phyloP scores from a whole-genome alignment of 1,284 basidiomycete species.

The Leccinum subrobustum region DNA sequence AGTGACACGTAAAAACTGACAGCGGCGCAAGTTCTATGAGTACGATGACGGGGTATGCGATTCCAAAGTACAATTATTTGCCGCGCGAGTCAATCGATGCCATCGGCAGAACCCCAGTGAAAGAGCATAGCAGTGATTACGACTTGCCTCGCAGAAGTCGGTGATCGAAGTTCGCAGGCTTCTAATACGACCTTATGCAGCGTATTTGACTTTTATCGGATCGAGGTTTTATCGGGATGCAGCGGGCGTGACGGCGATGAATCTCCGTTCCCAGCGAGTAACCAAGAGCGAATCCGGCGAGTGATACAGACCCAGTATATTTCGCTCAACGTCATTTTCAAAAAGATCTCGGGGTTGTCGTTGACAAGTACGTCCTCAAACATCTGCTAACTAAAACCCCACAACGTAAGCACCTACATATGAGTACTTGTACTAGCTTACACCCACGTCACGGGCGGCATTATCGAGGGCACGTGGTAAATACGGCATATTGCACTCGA shows the following conservation, averaged over 20 bases:
- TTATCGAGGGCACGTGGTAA: slow-evolving; percentile 14
- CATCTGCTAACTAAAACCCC: background rate
- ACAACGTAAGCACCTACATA: background rate
- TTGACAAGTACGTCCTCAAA: background rate
- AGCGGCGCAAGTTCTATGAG: slow-evolving; percentile 24
- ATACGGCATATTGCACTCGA: slow-evolving; percentile 18
- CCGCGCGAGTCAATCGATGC: slow-evolving; percentile 32
- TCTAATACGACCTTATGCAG: slow-evolving; percentile 21
- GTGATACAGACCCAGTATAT: slow-evolving; percentile 5
- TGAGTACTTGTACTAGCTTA: background rate
- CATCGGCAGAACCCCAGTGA: slow-evolving; percentile 28
- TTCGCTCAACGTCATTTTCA: slow-evolving; percentile 11
- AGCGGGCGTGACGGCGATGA: slow-evolving; percentile 25
- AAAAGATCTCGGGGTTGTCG: background rate
- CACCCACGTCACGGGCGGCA: slow-evolving; percentile 4
- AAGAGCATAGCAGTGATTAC: slow-evolving; percentile 16
- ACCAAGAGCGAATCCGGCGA: slow-evolving; percentile 28
- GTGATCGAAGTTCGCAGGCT: slow-evolving; percentile 17
- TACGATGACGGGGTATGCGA: slow-evolving; percentile 20
- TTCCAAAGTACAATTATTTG: slow-evolving; percentile 18
- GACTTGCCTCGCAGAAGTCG: slow-evolving; percentile 17
- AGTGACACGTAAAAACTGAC: slow-evolving; percentile 34
- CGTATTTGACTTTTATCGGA: slow-evolving; percentile 15
- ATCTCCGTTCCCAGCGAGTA: slow-evolving; percentile 27
- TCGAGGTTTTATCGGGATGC: slow-evolving; percentile 26